Base-by-base conservation (phyloP, 257 asterid genomes). In the Striga asiatica region DNA sequence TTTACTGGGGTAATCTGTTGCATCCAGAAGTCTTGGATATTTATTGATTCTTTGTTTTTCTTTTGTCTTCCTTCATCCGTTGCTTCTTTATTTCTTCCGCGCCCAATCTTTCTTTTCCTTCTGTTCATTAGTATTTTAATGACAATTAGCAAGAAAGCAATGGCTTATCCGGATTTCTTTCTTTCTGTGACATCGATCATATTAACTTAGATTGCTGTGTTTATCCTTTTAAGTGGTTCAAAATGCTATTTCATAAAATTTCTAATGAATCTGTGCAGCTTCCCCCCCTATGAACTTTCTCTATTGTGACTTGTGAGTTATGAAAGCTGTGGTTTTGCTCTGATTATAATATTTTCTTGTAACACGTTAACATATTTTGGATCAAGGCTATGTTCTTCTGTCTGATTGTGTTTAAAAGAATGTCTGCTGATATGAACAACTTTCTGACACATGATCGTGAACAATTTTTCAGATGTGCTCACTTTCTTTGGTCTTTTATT, bases 1-100 rank as follows among this genome's bases (percentile, higher is more conserved):
- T 66, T 73, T 91, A 56, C 56, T 87, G 83, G 98, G 98, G 98
- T 91, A 83, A 87, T 75, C 46, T 55, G 34, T 56, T 52, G 55
- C 50, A 25, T 62, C 56, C 66, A 46, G 51, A 28, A 9, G 42
- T 34, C 28, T 50, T 39, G 53, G 56, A 31, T 46, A 58, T 24
- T 53, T 45, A 45, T 34, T 31, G n/a, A 56, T 14, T 24, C 27
- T 53, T 5, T 63, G 66, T 11, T 47, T 52, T 54, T 31, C 73
- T 64, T 59, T 56, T 50, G 17, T 53, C 32, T 22, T 25, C 18
- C 29, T 14, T 29, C 34, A 13, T 46, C 18, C n/a, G 21, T 16
- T 8, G 20, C 4, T 17, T 41, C 35, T 23, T n/a, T n/a, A 10
- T 58, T 39, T 27, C 38, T n/a, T 27, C 45, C 39, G 13, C 50